phyloP scores from a whole-genome alignment of 192 early-diverging fungal genomes.

The Coemansia biformis region DNA sequence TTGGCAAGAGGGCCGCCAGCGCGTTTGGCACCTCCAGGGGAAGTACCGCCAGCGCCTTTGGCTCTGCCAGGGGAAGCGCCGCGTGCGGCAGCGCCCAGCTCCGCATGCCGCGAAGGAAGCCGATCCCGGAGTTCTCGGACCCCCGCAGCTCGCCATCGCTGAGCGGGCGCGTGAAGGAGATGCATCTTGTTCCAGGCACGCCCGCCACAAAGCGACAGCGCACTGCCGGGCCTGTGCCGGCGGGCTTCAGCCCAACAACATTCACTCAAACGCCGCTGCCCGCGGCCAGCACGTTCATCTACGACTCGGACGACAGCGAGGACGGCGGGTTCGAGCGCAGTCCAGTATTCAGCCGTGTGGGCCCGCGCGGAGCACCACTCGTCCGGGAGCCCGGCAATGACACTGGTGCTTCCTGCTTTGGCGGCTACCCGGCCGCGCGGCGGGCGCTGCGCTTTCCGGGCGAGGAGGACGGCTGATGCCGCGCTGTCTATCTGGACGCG shows the following conservation, averaged over 20 bases:
- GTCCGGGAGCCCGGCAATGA: not conserved
- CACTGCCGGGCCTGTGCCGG: conserved; percentile 5
- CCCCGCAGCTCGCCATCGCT: conserved; percentile 17
- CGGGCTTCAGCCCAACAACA: conserved; percentile 6
- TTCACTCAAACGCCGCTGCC: conserved; percentile 3
- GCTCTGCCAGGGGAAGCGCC: not conserved
- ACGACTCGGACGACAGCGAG: conserved; percentile 27
- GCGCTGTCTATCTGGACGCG: no score
- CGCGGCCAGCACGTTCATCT: conserved; percentile 17
- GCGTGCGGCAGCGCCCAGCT: not conserved
- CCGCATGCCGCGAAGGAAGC: not conserved
- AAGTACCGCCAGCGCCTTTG: not conserved
- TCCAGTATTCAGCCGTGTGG: conserved; percentile 3
- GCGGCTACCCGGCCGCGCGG: not conserved
- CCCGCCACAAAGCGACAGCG: conserved; percentile 29
- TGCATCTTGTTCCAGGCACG: conserved; percentile 8
- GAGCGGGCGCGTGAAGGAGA: not conserved
- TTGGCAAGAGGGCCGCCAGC: not conserved
- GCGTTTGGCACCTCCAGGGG: not conserved
- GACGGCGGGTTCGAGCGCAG: conserved; percentile 10
- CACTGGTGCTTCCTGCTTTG: not conserved
- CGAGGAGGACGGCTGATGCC: not conserved
- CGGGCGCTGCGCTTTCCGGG: conserved; percentile 8
- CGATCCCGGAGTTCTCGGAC: conserved; percentile 13
- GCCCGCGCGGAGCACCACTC: not conserved